Evolutionary conservation across 352 stramenopile species (phyloP), one percentile per base, ranked within the genome.

Genomic region (Hyaloperonospora brassicae): DNA sequence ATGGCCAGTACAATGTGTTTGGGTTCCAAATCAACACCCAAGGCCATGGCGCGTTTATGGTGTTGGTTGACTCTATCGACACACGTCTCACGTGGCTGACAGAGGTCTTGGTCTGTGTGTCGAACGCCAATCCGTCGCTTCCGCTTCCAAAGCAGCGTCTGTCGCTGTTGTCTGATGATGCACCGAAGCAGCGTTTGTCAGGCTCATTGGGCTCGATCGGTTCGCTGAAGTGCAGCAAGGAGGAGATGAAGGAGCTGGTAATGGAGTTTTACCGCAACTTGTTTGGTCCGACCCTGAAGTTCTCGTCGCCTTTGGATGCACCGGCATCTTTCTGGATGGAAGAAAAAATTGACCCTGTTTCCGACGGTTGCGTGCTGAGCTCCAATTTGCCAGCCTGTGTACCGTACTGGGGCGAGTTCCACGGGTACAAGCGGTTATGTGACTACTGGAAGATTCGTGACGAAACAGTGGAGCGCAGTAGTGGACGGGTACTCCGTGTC

Each of bases 391-490:
- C 84, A 0, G 78, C 89, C 49, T 88, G 77, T 25, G 84, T 93
- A 56, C 84, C 84, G 25, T 93, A 89, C 57, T 93, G 84, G 84
- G 84, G 84, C 31, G 84, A 93, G 52, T 93, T 92, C 62, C 84
- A 93, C 48, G 84, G 84, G 9, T 89, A 90, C 81, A 86, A 91
- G 63, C 81, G 84, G 7, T 50, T 93, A 40, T 87, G 82, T 47
- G 81, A 93, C 58, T 93, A 90, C 57, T 93, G 79, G 79, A 91
- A 91, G 72, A 86, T 87, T 35, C 84, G 84, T 24, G 84, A 93
- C 59, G 84, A 93, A 64, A 93, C 84, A 24, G 59, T 90, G 34
- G 84, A 93, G 64, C 79, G 79, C 36, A 88, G 79, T 57, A 78
- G 69, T n/a, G 84, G 84, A 21, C 84, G 84, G 10, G 81, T 93